Evolutionary conservation across 2,329 filamentous ascomycete species (phyloP), one percentile per base, ranked within the genome.

Genomic region (Fonsecaea monophora): DNA sequence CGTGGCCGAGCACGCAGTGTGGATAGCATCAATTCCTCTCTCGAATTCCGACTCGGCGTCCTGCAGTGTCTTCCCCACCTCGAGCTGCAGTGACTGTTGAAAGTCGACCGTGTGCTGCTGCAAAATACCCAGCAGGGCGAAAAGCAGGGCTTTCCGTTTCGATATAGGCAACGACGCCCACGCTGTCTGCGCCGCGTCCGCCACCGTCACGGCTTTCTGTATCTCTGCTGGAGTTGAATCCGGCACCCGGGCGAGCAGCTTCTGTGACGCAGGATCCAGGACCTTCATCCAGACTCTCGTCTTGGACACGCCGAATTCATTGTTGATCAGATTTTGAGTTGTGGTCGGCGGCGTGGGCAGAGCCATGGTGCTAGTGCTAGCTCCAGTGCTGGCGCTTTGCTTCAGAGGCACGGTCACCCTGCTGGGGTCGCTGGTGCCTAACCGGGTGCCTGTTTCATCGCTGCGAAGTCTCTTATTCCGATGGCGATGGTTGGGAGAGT

Each of bases 21-120:
- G 68, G 21, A 74, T 72, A 37, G 68, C 73, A 50, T 75, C 73
- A n/a, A 75, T 30, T 2, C 74, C 74, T 9, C 74, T 66, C n/a
- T 70, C 67, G 1, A 75, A 66, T 53, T 75, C 74, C 1, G 71
- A 65, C 15, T 74, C 71, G 2, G 74, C 74, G 55, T 75, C 74
- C 18, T 61, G 68, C 9, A 72, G 37, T 2, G 74, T 75, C 57
- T 75, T 75, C 2, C 74, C 73, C 7, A 73, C 71, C 53, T 75
- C 74, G 37, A 45, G 56, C 37, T 45, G 37, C 18, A 59, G 37
- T 4, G 21, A 45, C 21, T 48, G 56, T 45, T 32, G 37, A n/a
- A 59, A 48, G 40, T 48, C 37, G n/a, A 32, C 56, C 1, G 40
- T 48, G 56, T 59, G 37, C n/a, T 50, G 37, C 32, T 48, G 56